Conservation (phyloP, 805 yeast species). For the Teunomyces lycoperdinae region DNA sequence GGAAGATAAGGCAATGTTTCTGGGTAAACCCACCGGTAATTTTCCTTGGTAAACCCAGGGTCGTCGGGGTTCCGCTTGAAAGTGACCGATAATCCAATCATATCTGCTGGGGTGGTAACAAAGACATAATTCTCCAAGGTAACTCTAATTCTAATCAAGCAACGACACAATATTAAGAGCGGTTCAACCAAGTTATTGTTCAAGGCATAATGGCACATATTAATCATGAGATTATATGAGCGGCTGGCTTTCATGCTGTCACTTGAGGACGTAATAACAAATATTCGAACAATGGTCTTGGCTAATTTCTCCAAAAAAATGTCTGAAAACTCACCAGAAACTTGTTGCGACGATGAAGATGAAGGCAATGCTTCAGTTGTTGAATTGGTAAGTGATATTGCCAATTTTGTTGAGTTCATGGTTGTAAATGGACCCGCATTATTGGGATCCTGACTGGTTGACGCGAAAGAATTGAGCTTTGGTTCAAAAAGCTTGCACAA, state of each 20-base stretch:
- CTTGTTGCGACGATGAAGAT: background rate
- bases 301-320: conserved; percentile 17
- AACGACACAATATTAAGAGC: conserved; percentile 48
- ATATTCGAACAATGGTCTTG: conserved; percentile 22
- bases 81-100: conserved; percentile 63
- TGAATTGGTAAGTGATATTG: background rate
- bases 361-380: background rate
- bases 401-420: conserved; percentile 2
- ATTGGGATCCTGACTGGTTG: too few relatives aligned
- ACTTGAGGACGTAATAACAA: conserved; percentile 21
- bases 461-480: conserved; percentile 4
- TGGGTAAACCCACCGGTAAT: conserved; percentile 57
- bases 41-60: conserved; percentile 16
- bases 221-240: conserved; percentile 30
- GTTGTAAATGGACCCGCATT: background rate
- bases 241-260: conserved; percentile 26
- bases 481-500: conserved; percentile 13
- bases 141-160: conserved; percentile 53
- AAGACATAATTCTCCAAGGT: conserved; percentile 45
- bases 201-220: conserved; percentile 36
- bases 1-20: conserved; percentile 53
- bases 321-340: background rate
- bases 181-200: conserved; percentile 30
- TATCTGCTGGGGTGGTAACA: conserved; percentile 54
- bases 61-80: conserved; percentile 47